Base-by-base conservation (phyloP, 352 stramenopile species). In the Elongisporangium senticosum region DNA sequence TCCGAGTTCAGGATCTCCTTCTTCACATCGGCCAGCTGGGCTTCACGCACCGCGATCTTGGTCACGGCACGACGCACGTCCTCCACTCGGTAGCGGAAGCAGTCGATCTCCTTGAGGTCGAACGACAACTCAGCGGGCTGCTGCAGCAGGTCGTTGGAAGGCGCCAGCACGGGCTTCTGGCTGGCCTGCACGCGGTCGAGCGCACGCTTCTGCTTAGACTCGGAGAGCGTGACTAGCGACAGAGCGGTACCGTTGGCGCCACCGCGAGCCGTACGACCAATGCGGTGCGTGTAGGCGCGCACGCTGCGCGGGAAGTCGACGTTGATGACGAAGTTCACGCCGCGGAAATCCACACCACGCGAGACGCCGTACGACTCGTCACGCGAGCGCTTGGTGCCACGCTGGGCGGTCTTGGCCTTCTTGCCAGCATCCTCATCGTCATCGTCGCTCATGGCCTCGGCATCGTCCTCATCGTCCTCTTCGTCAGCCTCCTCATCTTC, bases 321-420 rank as follows among this genome's bases (percentile, higher is more conserved):
- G 75, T 99, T 99, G 61, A 99, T 86, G 33, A 99, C 98, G 75
- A 99, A 99, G 23, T 90, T 97, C 28, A 99, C 97, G 59, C 92
- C 94, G 33, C 93, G 87, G 80, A 99, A 99, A 65, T 99, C 98
- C 48, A 99, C 86, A 59, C 98, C 98, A 64, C 98, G 93, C 8
- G 93, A 93, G 5, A 99, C 95, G 33, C 96, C 97, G 72, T 98
- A 99, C 49, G 93, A 81, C 53, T 89, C 79, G 69, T 98, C 94
- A 55, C 76, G 82, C 33, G 65, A 61, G 50, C 72, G 77, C 65
- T 90, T 88, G 22, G 69, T 57, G n/a, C 70, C 71, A 22, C 73
- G 79, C 19, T 67, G 67, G 5, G 49, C 40, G 59, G 69, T 53
- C 17, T 23, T 49, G 2, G 52, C 17, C 14, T 69, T 67, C 49